These are phyloP conservation scores for Mycogone perniciosa DNA, from an alignment of 2,329 filamentous ascomycete species.

Conservation along the genomic window DNA sequence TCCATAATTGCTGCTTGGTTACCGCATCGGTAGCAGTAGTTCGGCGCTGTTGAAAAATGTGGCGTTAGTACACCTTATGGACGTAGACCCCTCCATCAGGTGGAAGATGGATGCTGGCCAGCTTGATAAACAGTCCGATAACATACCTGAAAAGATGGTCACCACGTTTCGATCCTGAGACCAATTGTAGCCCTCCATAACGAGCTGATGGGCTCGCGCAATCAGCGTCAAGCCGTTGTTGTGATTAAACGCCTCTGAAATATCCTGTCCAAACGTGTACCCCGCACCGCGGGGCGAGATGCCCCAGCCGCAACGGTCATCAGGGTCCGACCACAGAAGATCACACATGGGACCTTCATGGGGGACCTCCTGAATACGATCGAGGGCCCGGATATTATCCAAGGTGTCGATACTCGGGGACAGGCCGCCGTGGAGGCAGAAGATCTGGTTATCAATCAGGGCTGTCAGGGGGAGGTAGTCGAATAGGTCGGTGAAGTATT, in stretches of 20 bases:
- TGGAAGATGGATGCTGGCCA: neutral
- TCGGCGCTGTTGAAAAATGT: conserved; percentile 51
- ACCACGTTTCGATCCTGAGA: conserved; percentile 97
- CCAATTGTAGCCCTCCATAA: conserved; percentile 99
- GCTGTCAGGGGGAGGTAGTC: conserved; percentile 96
- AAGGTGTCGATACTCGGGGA: conserved; percentile 94
- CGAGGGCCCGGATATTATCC: conserved; percentile 90
- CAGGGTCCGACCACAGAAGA: conserved; percentile 94
- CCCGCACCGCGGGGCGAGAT: conserved; percentile 91
- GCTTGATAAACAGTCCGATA: neutral
- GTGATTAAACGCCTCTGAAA: conserved; percentile 97
- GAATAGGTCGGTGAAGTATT: conserved; percentile 97
- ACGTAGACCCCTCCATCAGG: neutral
- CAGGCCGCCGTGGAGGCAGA: conserved; percentile 94
- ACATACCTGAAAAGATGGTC: conserved; percentile 88
- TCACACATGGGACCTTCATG: conserved; percentile 99
- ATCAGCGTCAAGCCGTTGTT: conserved; percentile 97
- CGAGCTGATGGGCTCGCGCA: conserved; percentile 92
- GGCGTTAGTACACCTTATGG: conserved; percentile 16
- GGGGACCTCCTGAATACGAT: conserved; percentile 96
- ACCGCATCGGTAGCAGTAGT: conserved; percentile 98
- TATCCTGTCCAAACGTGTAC: conserved; percentile 94
- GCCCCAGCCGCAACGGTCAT: conserved; percentile 93
- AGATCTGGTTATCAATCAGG: conserved; percentile 98
- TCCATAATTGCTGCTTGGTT: conserved; percentile 99